A percentile compares a stretch with the other conserved stretches of the same genome.
phyloP scores from a whole-genome alignment of 768 basidiomycete genomes.

The Mycena sanguinolenta region DNA sequence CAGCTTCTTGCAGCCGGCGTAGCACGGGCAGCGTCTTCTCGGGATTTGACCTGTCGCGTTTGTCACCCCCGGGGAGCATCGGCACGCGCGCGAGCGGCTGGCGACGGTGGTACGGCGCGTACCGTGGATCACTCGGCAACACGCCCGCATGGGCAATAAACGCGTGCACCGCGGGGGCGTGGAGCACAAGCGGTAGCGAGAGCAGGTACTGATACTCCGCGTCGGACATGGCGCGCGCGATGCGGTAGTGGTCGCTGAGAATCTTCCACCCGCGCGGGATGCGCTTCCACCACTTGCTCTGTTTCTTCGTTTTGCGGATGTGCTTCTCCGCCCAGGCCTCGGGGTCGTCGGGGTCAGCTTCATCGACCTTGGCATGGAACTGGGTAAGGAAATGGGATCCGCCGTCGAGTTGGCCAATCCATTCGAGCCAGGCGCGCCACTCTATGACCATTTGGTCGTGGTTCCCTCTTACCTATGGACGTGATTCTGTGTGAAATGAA shows the following conservation, averaged over 20 bases:
- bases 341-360: conserved; percentile 49
- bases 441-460: conserved; percentile 94
- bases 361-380: conserved; percentile 52
- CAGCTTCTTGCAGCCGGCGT: conserved; percentile 74
- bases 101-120: conserved; percentile 57
- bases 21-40: conserved; percentile 46
- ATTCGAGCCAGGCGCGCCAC: conserved; percentile 90
- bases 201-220: conserved; percentile 79
- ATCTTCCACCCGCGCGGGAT: conserved; percentile 82
- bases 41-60: conserved; percentile 15
- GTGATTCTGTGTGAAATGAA: background rate
- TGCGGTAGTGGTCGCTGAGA: conserved; percentile 80
- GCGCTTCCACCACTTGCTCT: conserved; percentile 57
- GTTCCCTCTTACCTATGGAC: conserved; percentile 73
- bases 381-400: conserved; percentile 68
- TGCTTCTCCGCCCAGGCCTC: conserved; percentile 56
- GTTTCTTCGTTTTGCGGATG: conserved; percentile 40
- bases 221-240: conserved; percentile 77
- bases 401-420: conserved; percentile 69
- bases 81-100: conserved; percentile 85
- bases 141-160: conserved; percentile 90
- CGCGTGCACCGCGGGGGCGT: conserved; percentile 81
- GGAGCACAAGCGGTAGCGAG: conserved; percentile 79
- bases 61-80: conserved; percentile 39
- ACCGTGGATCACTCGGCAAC: conserved; percentile 77